Evolutionary conservation across 345 rosid genomes (phyloP).

Genomic region (Brassica cretica): DNA sequence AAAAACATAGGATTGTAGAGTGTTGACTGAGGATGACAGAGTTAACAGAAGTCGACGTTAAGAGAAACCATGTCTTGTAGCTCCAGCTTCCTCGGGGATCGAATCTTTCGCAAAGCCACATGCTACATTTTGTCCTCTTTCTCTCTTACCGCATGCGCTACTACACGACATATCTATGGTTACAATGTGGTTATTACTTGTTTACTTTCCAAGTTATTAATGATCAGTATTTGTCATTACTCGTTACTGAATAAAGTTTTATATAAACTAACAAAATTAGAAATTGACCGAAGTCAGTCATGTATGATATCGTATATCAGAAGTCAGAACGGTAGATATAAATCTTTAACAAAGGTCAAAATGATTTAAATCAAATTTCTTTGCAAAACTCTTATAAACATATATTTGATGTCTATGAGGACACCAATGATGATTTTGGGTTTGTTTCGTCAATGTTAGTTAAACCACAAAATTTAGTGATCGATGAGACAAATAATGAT

Average conservation of each 20-base stretch:
- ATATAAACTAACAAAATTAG: not conserved
- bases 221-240: not conserved
- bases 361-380: no score
- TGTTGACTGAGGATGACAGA: not conserved
- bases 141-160: slow-evolving; percentile 1
- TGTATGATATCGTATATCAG: no score
- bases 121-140: slow-evolving; percentile 26
- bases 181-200: not conserved
- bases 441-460: no score
- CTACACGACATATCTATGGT: not conserved
- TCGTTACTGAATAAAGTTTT: not conserved
- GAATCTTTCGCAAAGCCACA: slow-evolving; percentile 1
- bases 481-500: no score
- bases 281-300: not conserved
- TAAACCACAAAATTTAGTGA: no score
- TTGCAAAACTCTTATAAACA: no score
- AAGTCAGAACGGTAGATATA: no score
- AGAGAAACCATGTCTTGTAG: slow-evolving; percentile 19
- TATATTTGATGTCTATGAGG: no score
- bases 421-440: no score
- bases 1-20: slow-evolving; percentile 9
- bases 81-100: slow-evolving; percentile 26
- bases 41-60: not conserved
- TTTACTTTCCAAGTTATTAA: not conserved
- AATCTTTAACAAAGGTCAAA: no score